Evolutionary conservation across 805 yeast genomes (phyloP).

Genomic region (Torulaspora maleeae): DNA sequence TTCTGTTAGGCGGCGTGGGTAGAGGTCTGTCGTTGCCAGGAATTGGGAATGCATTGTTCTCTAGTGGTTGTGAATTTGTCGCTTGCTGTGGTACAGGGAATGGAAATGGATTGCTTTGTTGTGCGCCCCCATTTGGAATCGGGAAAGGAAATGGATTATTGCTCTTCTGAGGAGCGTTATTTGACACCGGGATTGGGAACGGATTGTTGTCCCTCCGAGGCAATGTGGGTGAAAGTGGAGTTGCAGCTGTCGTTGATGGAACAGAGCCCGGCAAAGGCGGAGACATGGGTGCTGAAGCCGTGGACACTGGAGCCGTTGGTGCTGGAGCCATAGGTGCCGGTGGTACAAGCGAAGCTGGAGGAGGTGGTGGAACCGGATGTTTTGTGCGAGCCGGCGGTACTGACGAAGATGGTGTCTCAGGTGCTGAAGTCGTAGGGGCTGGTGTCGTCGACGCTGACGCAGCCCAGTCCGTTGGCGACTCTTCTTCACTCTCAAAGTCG

Average conservation of each 20-base stretch:
- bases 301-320: constrained; percentile 11
- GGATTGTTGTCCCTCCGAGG: constrained; percentile 12
- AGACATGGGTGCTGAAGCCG: constrained; percentile 2
- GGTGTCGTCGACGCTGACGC: constrained; percentile 25
- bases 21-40: constrained; percentile 18
- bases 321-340: constrained; percentile 10
- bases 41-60: constrained; percentile 8
- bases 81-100: constrained; percentile 14
- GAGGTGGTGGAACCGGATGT: constrained; percentile 26
- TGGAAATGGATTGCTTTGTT: constrained; percentile 13
- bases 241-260: constrained; percentile 3
- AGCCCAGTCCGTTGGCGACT: constrained; percentile 19
- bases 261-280: no score
- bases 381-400: constrained; percentile 9
- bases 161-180: constrained; percentile 8
- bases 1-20: constrained; percentile 20
- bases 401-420: constrained; percentile 18
- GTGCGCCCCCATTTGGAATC: constrained; percentile 10
- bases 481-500: constrained; percentile 11
- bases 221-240: constrained; percentile 4
- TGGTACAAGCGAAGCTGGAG: constrained; percentile 13
- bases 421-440: constrained; percentile 11
- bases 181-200: constrained; percentile 20
- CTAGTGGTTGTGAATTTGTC: constrained; percentile 8
- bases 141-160: constrained; percentile 21